These are phyloP conservation scores for Allantophomopsis cytisporea DNA, from an alignment of 2,329 filamentous ascomycete genomes.

Conservation along the genomic window DNA sequence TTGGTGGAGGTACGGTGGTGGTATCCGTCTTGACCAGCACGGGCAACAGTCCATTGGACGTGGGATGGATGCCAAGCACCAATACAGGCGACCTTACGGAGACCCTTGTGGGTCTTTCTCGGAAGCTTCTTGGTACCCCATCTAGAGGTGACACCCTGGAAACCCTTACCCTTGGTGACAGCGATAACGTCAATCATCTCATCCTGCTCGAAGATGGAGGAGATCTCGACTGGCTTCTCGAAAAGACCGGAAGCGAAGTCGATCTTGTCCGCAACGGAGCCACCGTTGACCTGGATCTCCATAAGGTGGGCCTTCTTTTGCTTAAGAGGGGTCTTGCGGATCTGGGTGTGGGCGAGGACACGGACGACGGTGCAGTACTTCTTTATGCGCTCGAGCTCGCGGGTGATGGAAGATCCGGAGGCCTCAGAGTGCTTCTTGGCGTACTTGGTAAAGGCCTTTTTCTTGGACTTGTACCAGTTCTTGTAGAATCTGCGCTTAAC, in stretches of 20 bases:
- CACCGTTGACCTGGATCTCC: constrained; percentile 99
- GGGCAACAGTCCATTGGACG: constrained; percentile 99
- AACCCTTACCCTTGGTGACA: constrained; percentile 99
- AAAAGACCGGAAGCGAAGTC: constrained; percentile 90
- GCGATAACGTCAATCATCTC: constrained; percentile 99
- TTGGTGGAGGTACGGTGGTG: constrained; percentile 99
- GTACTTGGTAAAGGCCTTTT: constrained; percentile 99
- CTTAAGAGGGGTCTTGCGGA: constrained; percentile 98
- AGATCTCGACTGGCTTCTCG: constrained; percentile 95
- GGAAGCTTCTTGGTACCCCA: constrained; percentile 99
- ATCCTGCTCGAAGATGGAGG: constrained; percentile 95
- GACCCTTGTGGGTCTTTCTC: constrained; percentile 99
- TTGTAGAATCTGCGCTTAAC: constrained; percentile 99
- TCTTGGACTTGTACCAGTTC: constrained; percentile 99
- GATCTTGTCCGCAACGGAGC: constrained; percentile 91
- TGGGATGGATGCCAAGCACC: constrained; percentile 99
- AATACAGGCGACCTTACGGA: constrained; percentile 99
- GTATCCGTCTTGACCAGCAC: constrained; percentile 99
- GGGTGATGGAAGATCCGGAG: constrained; percentile 79
- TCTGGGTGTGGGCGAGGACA: constrained; percentile 97
- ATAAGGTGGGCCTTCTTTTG: constrained; percentile 99
- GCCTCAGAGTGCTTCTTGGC: constrained; percentile 99
- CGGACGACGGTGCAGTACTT: constrained; percentile 99
- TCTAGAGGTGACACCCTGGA: constrained; percentile 89
- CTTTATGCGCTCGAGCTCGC: constrained; percentile 99